Evolutionary conservation across 2,329 filamentous ascomycete genomes (phyloP).

Genomic region (Hymenotorrendiella dingleyae): DNA sequence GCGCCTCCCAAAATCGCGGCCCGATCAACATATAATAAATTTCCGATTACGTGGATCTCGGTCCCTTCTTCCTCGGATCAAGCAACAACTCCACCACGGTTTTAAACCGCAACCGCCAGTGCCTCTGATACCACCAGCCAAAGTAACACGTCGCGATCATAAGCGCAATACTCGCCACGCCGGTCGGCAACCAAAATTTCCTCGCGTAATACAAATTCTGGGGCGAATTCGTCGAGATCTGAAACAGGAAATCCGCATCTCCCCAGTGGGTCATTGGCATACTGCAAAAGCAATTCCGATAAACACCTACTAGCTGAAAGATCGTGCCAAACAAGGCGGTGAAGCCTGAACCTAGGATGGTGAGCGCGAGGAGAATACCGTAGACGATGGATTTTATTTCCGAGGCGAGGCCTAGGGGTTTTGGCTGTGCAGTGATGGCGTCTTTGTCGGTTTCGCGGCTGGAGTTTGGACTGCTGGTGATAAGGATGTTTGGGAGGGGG

Average conservation of each 20-base stretch:
- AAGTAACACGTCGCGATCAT: conserved; percentile 9
- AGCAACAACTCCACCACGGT: background rate
- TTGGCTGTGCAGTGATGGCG: background rate
- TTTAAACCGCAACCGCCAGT: background rate
- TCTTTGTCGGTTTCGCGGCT: background rate
- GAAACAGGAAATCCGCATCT: background rate
- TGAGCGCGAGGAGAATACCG: conserved; percentile 1
- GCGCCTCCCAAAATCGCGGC: too few species aligned
- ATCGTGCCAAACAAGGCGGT: conserved; percentile 9
- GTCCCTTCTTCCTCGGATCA: background rate
- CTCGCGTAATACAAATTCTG: conserved; percentile 4
- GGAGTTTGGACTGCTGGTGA: background rate
- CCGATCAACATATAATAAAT: too few species aligned
- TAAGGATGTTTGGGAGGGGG: background rate
- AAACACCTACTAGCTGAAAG: conserved; percentile 13
- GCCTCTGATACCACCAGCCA: conserved; percentile 16
- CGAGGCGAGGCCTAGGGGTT: background rate
- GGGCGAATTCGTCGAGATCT: conserved; percentile 5
- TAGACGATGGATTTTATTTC: background rate
- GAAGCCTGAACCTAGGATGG: conserved; percentile 1
- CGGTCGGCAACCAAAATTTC: conserved; percentile 11
- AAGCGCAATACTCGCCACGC: conserved; percentile 7
- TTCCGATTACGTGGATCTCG: too few species aligned
- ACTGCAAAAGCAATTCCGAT: conserved; percentile 13
- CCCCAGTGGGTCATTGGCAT: conserved; percentile 8